Evolutionary conservation across 345 rosid species (phyloP).

Genomic region (Aquilaria yunnanensis): DNA sequence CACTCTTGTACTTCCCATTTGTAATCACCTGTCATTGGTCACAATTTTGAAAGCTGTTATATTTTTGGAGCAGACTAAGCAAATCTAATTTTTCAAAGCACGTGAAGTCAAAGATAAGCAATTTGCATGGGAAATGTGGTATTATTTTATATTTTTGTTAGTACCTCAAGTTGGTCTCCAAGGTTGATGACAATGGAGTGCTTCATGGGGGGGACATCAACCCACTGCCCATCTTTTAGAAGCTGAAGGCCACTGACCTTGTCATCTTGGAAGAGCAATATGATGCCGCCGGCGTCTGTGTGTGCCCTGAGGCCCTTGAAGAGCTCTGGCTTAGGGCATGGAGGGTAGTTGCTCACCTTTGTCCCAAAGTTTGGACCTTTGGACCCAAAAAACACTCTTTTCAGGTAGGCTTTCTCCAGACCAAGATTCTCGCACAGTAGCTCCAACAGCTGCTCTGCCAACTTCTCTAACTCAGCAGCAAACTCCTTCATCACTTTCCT

Average conservation of each 20-base stretch:
- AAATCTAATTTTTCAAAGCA: too few relatives aligned
- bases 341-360: slow-evolving; percentile 81
- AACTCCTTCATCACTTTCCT: slow-evolving; percentile 53
- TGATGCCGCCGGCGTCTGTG: slow-evolving; percentile 88
- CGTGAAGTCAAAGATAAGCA: too few relatives aligned
- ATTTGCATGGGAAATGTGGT: too few relatives aligned
- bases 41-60: too few relatives aligned
- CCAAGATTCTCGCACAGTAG: slow-evolving; percentile 65
- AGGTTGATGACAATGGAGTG: slow-evolving; percentile 81
- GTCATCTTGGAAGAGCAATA: slow-evolving; percentile 73
- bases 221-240: slow-evolving; percentile 70
- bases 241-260: slow-evolving; percentile 90
- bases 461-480: slow-evolving; percentile 36
- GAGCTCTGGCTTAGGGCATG: slow-evolving; percentile 83
- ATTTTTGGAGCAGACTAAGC: too few relatives aligned
- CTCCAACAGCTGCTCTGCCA: slow-evolving; percentile 56
- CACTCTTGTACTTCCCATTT: slow-evolving; percentile 84
- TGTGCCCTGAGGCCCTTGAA: slow-evolving; percentile 85
- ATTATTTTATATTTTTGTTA: too few relatives aligned
- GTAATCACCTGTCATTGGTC: slow-evolving; percentile 47
- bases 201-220: slow-evolving; percentile 72
- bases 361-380: slow-evolving; percentile 70
- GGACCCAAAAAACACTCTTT: slow-evolving; percentile 54
- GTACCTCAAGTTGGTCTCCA: slow-evolving; percentile 88
- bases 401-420: slow-evolving; percentile 64